phyloP scores from a whole-genome alignment of 768 basidiomycete species.

The Lepiota brunneoincarnata region DNA sequence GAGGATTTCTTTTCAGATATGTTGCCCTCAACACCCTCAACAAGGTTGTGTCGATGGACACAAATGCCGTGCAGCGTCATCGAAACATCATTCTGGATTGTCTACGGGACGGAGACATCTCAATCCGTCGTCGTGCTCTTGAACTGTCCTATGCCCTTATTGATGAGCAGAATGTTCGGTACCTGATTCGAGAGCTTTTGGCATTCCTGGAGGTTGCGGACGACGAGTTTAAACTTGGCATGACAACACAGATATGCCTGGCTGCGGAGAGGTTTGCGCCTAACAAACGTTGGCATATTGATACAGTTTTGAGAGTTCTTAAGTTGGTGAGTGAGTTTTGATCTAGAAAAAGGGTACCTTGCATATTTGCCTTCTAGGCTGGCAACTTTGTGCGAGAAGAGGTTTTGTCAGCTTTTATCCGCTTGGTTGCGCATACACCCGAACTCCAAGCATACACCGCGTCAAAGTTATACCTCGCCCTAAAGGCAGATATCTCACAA shows the following conservation, averaged over 20 bases:
- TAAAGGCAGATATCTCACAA: conserved; percentile 91
- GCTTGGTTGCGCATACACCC: conserved; percentile 94
- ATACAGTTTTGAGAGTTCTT: conserved; percentile 89
- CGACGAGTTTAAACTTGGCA: conserved; percentile 96
- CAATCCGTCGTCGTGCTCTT: conserved; percentile 93
- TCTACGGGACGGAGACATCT: conserved; percentile 97
- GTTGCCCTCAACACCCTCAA: conserved; percentile 97
- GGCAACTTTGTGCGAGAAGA: conserved; percentile 98
- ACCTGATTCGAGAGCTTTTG: conserved; percentile 88
- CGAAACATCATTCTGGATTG: conserved; percentile 99
- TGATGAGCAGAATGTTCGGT: conserved; percentile 90
- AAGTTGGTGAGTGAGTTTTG: conserved; percentile 64
- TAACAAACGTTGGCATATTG: conserved; percentile 99
- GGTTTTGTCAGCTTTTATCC: conserved; percentile 91
- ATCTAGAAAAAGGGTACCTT: not conserved
- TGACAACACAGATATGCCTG: conserved; percentile 96
- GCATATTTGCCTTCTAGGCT: conserved; percentile 50
- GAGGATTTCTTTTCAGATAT: conserved; percentile 55
- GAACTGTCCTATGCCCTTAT: conserved; percentile 97
- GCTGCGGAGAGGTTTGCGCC: conserved; percentile 97
- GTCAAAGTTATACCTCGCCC: conserved; percentile 84
- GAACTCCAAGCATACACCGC: conserved; percentile 95
- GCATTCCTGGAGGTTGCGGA: conserved; percentile 98
- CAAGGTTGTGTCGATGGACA: conserved; percentile 97
- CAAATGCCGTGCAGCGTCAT: conserved; percentile 96